These are phyloP conservation scores for Panus rudis DNA, from an alignment of 768 basidiomycete genomes.

Conservation along the genomic window DNA sequence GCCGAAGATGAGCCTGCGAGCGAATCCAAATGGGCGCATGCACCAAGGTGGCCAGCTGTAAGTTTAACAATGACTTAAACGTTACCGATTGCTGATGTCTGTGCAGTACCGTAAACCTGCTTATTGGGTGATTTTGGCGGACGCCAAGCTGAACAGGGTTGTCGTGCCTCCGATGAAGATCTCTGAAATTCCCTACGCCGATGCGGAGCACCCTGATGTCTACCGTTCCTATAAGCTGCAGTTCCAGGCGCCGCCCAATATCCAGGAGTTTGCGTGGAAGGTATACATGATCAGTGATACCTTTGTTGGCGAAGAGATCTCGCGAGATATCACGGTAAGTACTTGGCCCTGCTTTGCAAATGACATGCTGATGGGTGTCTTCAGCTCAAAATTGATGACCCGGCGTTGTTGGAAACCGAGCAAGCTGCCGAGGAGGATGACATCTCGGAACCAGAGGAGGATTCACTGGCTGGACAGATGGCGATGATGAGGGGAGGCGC, in stretches of 20 bases:
- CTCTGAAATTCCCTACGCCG: constrained; percentile 65
- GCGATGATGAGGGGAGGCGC: constrained; percentile 86
- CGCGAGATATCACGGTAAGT: constrained; percentile 66
- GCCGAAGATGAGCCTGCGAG: constrained; percentile 48
- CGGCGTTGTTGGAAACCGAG: constrained; percentile 46
- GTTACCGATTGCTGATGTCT: not conserved
- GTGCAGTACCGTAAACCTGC: constrained; percentile 75
- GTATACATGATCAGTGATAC: constrained; percentile 84
- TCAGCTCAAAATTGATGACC: constrained; percentile 81
- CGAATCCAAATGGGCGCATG: constrained; percentile 68
- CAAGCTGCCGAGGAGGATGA: constrained; percentile 76
- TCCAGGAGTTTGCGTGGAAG: constrained; percentile 86
- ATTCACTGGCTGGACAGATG: constrained; percentile 95
- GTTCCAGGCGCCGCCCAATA: constrained; percentile 87
- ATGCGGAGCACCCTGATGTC: constrained; percentile 42
- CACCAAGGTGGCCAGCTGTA: constrained; percentile 89
- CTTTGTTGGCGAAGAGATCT: constrained; percentile 74
- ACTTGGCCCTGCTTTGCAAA: not conserved
- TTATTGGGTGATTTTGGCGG: constrained; percentile 90
- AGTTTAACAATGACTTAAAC: constrained; percentile 19
- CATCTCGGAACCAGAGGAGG: constrained; percentile 97
- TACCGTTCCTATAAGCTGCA: constrained; percentile 85
- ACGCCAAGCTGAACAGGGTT: constrained; percentile 76
- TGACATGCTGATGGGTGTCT: not conserved
- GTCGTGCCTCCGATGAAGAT: constrained; percentile 85